Evolutionary conservation across 2,329 filamentous ascomycete genomes (phyloP).

Genomic region (Fusarium phyllophilum): DNA sequence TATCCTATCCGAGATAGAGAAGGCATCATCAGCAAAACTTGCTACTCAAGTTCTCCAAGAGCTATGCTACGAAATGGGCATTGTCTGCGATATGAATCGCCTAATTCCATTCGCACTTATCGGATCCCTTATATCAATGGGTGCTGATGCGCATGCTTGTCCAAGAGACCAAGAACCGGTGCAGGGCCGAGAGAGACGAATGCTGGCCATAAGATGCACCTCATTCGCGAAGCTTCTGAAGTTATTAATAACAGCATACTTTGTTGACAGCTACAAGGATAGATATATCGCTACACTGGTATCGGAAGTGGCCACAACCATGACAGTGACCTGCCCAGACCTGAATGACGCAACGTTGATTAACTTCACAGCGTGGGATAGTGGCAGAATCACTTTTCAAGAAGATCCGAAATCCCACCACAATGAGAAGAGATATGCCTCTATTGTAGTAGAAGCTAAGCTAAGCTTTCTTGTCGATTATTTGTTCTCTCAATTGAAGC

Average conservation of each 20-base stretch:
- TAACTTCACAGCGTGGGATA: fast-evolving
- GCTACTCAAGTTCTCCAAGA: not conserved
- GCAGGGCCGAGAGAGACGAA: not conserved
- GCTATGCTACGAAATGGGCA: not conserved
- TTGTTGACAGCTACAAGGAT: fast-evolving
- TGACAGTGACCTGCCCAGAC: not conserved
- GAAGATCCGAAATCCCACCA: fast-evolving
- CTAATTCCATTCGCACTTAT: fast-evolving
- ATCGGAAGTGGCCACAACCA: fast-evolving
- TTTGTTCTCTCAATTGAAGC: not conserved
- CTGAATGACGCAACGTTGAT: not conserved
- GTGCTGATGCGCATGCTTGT: not conserved
- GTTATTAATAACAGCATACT: fast-evolving
- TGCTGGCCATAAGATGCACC: fast-evolving
- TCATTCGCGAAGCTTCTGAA: fast-evolving
- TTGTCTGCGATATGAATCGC: fast-evolving
- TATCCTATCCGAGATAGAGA: not conserved
- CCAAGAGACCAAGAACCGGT: fast-evolving
- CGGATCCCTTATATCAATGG: not conserved
- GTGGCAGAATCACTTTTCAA: fast-evolving
- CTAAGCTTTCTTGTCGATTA: not conserved
- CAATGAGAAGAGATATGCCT: not conserved
- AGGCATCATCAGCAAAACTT: fast-evolving
- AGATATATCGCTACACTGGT: fast-evolving
- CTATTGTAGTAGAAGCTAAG: not conserved